These are phyloP conservation scores for Pleoardoris graminearum DNA, from an alignment of 2,329 filamentous ascomycete species.

Conservation along the genomic window DNA sequence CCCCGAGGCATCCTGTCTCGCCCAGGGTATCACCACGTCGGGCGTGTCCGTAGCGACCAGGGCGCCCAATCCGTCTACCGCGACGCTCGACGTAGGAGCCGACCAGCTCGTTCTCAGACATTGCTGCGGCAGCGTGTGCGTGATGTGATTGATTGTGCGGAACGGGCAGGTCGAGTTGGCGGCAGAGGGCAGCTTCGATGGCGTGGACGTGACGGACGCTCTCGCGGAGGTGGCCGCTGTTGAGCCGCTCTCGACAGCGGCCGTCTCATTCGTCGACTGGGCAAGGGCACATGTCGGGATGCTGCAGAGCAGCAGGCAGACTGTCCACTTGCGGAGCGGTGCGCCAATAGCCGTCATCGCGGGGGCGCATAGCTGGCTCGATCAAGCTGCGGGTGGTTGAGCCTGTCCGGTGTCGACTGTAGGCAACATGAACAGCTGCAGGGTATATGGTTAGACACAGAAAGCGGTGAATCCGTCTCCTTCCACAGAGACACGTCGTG, in stretches of 20 bases:
- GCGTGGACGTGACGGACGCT: constrained; percentile 18
- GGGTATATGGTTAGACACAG: constrained; percentile 5
- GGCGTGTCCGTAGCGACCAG: constrained; percentile 16
- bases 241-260: constrained; percentile 25
- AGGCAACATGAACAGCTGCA: constrained; percentile 15
- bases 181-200: constrained; percentile 12
- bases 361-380: constrained; percentile 42
- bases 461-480: constrained; percentile 14
- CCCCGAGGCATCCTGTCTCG: constrained; percentile 13
- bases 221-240: constrained; percentile 27
- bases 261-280: constrained; percentile 39
- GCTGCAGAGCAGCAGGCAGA: constrained; percentile 41
- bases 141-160: constrained; percentile 80
- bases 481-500: constrained; percentile 14
- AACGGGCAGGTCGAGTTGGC: constrained; percentile 51
- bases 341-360: constrained; percentile 46
- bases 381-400: constrained; percentile 27
- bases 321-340: constrained; percentile 43
- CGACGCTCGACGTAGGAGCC: constrained; percentile 22
- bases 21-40: constrained; percentile 16
- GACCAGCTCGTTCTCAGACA: constrained; percentile 69
- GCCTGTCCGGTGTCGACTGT: constrained; percentile 15
- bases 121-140: constrained; percentile 74
- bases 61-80: constrained; percentile 15
- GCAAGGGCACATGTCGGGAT: constrained; percentile 27